Evolutionary conservation across 345 rosid species (phyloP).

Genomic region (Citrus mangshanensis): DNA sequence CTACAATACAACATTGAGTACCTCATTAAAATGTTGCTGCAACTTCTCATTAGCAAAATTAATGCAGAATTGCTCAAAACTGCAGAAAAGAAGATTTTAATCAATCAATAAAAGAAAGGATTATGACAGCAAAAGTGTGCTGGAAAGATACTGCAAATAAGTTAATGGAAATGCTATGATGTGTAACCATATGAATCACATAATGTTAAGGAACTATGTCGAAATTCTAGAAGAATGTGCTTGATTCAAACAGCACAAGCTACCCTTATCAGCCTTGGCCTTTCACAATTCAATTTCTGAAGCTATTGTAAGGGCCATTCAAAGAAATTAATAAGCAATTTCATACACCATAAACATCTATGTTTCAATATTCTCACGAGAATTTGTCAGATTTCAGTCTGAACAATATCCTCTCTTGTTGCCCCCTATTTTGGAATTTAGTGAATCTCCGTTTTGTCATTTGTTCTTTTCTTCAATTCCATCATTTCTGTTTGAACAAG

Average conservation of each 20-base stretch:
- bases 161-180: neutral
- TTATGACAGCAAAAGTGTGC: neutral
- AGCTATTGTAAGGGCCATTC: neutral
- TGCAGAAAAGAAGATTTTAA: conserved; percentile 30
- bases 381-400: neutral
- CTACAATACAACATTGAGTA: conserved; percentile 23
- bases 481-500: neutral
- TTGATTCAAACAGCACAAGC: neutral
- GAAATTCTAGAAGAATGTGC: neutral
- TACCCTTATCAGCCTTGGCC: neutral
- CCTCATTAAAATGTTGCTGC: conserved; percentile 99
- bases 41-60: conserved; percentile 99
- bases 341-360: neutral
- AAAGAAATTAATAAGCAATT: neutral
- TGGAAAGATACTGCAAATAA: no score
- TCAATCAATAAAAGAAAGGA: neutral
- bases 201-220: neutral
- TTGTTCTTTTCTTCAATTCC: neutral
- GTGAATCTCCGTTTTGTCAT: neutral
- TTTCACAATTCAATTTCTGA: neutral
- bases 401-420: neutral
- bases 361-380: neutral
- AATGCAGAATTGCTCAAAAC: conserved; percentile 99
- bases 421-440: neutral
- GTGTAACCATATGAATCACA: neutral